Base-by-base conservation (phyloP, 352 stramenopile genomes). In the Phytophthora pistaciae region DNA sequence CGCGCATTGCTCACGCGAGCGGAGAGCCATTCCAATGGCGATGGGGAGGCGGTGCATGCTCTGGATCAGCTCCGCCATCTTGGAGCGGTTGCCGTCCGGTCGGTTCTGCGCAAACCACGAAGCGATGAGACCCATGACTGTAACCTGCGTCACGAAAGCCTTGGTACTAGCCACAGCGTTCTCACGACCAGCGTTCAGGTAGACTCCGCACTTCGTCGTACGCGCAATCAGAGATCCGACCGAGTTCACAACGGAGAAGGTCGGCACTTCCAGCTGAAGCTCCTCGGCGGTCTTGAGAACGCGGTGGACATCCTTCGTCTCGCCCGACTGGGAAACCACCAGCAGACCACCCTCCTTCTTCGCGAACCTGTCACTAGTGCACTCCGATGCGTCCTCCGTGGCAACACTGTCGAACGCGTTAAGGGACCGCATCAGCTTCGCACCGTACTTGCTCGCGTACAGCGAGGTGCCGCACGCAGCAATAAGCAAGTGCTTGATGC, bases 151-250 rank as follows among this genome's bases (percentile, higher is more conserved):
- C 16, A 98, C 99, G 71, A 99, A 99, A 0, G 98, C 98, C 85
- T 99, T 99, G 38, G 98, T 99, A 74, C 93, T 99, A 5, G 98
- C 98, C 13, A 99, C 98, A 6, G 97, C 97, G 69, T 98, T 99
- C 72, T 99, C 98, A 49, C 97, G 94, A 33, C 98, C 98, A 27
- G 98, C 98, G 75, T 99, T 99, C 60, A 99, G 94, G 80, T 99
- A 99, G 23, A 99, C 97, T 56, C 98, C 98, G 46, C 98, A 91
- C 70, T 94, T 94, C 36, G 88, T 96, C 16, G 88, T 94, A 18
- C 98, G 90, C 3, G 98, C 98, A 77, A 99, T 99, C 48, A 99
- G 88, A 70, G 94, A 99, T 25, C 98, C 98, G 21, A 99, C 98
- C 16, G 96, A 80, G 83, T 99, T 99, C 16, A 99, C 97, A 21